Conservation (phyloP, 2,329 filamentous ascomycete genomes). For the Cadophora luteo-olivacea region DNA sequence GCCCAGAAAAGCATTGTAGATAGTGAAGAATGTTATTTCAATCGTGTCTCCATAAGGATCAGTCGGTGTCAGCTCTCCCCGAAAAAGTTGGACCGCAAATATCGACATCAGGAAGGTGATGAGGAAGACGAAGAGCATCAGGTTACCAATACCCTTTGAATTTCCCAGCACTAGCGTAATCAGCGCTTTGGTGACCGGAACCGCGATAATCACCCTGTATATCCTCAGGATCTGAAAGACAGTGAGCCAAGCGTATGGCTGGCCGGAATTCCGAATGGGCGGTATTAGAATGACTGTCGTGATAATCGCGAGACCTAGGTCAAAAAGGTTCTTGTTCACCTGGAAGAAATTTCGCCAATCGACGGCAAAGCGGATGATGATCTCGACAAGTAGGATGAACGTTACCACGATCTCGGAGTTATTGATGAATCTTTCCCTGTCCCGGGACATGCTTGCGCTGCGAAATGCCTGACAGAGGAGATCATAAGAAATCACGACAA, state of each 20-base stretch:
- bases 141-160: constrained; percentile 86
- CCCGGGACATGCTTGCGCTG: constrained; percentile 75
- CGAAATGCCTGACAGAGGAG: constrained; percentile 80
- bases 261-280: constrained; percentile 72
- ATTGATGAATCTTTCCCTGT: constrained; percentile 69
- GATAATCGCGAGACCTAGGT: constrained; percentile 79
- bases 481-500: constrained; percentile 78
- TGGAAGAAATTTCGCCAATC: constrained; percentile 84
- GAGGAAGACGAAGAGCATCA: constrained; percentile 95
- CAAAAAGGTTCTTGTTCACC: constrained; percentile 77
- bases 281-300: constrained; percentile 89
- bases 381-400: constrained; percentile 79
- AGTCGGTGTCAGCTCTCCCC: constrained; percentile 77
- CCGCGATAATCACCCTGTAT: constrained; percentile 89
- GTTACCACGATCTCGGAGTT: constrained; percentile 79
- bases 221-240: constrained; percentile 92
- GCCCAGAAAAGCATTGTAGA: constrained; percentile 94
- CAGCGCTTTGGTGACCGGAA: constrained; percentile 85
- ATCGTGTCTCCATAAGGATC: constrained; percentile 68
- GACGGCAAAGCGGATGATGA: constrained; percentile 75
- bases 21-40: constrained; percentile 81
- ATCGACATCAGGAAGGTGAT: constrained; percentile 94
- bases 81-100: constrained; percentile 90
- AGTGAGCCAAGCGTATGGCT: constrained; percentile 84
- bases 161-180: constrained; percentile 91